Evolutionary conservation across 164 flowering plant species (phyloP), one percentile per base, ranked within the genome.

Genomic region (Vitis labrusca): DNA sequence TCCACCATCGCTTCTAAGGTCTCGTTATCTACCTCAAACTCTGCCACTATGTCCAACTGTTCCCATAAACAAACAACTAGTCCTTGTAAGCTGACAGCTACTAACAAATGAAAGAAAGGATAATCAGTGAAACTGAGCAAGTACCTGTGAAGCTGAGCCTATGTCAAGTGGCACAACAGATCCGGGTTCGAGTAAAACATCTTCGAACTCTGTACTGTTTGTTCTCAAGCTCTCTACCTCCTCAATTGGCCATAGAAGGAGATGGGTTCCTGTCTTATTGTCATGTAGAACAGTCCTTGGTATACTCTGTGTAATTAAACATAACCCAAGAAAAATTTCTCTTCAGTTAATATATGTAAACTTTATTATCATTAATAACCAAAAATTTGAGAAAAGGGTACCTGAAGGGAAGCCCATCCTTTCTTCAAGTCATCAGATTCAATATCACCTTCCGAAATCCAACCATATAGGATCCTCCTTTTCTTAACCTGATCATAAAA

Each of bases 231-330:
- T 77, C 59, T 87, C 91, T 1, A 89, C 71, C 72, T 89, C 94
- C 64, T 87, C 88, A n/a, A 87, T 85, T 16, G 91, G 94, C 94
- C 94, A 89, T 19, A 83, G 90, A 30, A 87, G 64, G 29, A 89
- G 3, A 57, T 86, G 77, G 19, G 71, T 74, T 23, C 85, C 80
- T 0, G 91, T 89, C 77, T 83, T 81, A 8, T 71, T 67, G 61
- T 89, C 94, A n/a, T 68, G 75, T 70, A 80, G 16, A 11, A 89
- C 81, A 0, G 69, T 79, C 61, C 94, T 85, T 52, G 94, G 94
- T 66, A 89, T 77, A 0, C 81, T 63, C 93, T 88, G 83, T 3
- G 68, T 1, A 15, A 71, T n/a, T 19, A 30, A 50, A n/a, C n/a
- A n/a, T n/a, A n/a, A n/a, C n/a, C n/a, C n/a, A n/a, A n/a, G n/a